Conservation (phyloP, 371 early-diverging fungal species). For the Nematocida minor region DNA sequence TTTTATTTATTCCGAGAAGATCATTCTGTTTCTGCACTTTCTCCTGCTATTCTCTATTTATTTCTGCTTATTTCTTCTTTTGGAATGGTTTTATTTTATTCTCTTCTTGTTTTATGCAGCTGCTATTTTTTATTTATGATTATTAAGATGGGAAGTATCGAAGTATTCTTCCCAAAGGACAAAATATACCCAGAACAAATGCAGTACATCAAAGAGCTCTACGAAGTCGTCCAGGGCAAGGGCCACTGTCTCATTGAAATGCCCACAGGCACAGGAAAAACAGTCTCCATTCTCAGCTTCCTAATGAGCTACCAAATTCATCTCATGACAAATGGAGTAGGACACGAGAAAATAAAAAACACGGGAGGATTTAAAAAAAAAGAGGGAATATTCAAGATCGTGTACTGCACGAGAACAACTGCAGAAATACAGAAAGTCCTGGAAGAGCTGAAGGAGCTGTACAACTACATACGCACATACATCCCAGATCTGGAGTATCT, state of each 20-base stretch:
- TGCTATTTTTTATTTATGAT: slow-evolving; percentile 57
- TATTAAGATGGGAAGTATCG: slow-evolving; percentile 74
- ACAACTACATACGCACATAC: slow-evolving; percentile 71
- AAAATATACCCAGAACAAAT: slow-evolving; percentile 98
- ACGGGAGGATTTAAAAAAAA: not conserved
- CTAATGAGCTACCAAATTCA: slow-evolving; percentile 77
- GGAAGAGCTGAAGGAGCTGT: slow-evolving; percentile 81
- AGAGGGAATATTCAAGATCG: slow-evolving; percentile 68
- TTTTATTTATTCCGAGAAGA: too few species aligned
- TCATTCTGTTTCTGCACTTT: too few species aligned
- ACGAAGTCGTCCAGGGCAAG: slow-evolving; percentile 78
- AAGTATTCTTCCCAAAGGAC: slow-evolving; percentile 93
- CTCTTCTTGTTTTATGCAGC: too few species aligned
- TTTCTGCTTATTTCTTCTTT: too few species aligned
- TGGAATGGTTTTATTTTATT: too few species aligned
- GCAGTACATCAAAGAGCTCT: slow-evolving; percentile 91
- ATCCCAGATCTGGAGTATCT: slow-evolving; percentile 71
- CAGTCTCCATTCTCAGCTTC: slow-evolving; percentile 83
- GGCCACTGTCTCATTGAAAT: slow-evolving; percentile 93
- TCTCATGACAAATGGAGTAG: slow-evolving; percentile 47
- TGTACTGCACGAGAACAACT: slow-evolving; percentile 91
- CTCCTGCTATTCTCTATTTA: too few species aligned
- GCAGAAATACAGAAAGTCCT: slow-evolving; percentile 97
- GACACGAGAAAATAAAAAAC: slow-evolving; percentile 12
- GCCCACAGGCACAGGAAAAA: slow-evolving; percentile 99